phyloP scores from a whole-genome alignment of 495 filamentous ascomycete genomes.

The Trichoderma virens region DNA sequence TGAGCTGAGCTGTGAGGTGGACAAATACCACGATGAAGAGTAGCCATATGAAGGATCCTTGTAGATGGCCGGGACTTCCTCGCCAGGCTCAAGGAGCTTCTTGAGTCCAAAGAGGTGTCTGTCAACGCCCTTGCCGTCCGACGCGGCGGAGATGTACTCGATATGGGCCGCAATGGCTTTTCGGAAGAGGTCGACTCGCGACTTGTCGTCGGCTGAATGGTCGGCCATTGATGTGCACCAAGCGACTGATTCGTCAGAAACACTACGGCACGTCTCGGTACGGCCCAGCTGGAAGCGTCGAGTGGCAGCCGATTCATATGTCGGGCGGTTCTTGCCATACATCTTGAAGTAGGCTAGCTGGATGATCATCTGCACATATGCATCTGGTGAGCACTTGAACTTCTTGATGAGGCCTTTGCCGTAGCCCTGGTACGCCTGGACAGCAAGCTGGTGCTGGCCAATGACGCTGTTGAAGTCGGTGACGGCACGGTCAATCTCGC shows the following conservation, averaged over 20 bases:
- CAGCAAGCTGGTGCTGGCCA: conserved; percentile 77
- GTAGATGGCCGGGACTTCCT: conserved; percentile 75
- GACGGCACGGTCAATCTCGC: conserved; percentile 67
- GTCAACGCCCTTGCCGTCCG: conserved; percentile 89
- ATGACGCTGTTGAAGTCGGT: conserved; percentile 74
- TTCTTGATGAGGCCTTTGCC: conserved; percentile 99
- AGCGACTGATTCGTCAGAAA: conserved; percentile 85
- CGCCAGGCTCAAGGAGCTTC: conserved; percentile 74
- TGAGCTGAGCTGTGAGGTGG: conserved; percentile 79
- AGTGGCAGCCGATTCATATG: conserved; percentile 94
- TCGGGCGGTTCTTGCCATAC: conserved; percentile 96
- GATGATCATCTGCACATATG: conserved; percentile 97
- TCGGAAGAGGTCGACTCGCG: conserved; percentile 65
- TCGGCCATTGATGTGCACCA: conserved; percentile 85
- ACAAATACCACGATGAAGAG: conserved; percentile 82
- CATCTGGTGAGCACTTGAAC: conserved; percentile 96
- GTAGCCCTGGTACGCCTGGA: conserved; percentile 94
- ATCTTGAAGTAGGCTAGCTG: conserved; percentile 99
- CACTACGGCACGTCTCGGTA: conserved; percentile 89
- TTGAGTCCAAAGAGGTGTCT: conserved; percentile 95
- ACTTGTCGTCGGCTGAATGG: conserved; percentile 48
- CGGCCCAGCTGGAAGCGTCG: conserved; percentile 93
- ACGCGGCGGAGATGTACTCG: conserved; percentile 82
- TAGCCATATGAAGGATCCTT: conserved; percentile 82
- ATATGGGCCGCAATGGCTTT: conserved; percentile 75